A percentile compares a stretch with the other conserved stretches of the same genome.
phyloP scores from a whole-genome alignment of 345 rosid species.

The Chamaenerion angustifolium region DNA sequence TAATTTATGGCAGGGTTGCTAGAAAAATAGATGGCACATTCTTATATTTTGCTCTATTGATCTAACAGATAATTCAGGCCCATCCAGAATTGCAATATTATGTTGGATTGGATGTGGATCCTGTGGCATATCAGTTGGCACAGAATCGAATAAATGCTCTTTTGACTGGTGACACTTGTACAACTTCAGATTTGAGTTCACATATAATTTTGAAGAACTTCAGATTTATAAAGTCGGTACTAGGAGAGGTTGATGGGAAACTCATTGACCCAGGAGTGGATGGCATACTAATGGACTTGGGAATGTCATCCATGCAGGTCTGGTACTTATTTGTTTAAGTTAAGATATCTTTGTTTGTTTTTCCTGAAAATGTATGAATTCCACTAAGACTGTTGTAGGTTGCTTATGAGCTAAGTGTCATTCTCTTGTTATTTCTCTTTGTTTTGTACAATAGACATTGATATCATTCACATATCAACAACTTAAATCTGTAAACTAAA shows the following conservation, averaged over 20 bases:
- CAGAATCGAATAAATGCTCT: conserved; percentile 28
- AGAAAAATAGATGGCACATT: not conserved
- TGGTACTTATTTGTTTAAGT: not conserved
- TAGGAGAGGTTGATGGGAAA: conserved; percentile 28
- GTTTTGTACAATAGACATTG: too few species aligned
- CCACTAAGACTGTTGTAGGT: not conserved
- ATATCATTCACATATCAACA: too few species aligned
- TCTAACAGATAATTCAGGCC: conserved; percentile 45
- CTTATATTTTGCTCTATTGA: not conserved
- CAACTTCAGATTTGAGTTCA: conserved; percentile 20
- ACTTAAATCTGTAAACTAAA: too few species aligned
- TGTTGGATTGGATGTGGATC: conserved; percentile 91
- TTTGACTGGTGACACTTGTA: conserved; percentile 13
- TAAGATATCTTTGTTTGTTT: not conserved
- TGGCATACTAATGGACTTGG: conserved; percentile 90
- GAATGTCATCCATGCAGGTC: conserved; percentile 99
- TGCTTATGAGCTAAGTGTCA: not conserved
- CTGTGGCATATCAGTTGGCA: conserved; percentile 53
- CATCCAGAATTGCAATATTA: conserved; percentile 53
- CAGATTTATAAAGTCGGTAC: conserved; percentile 34
- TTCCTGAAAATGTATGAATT: too few species aligned
- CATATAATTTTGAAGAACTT: conserved; percentile 44
- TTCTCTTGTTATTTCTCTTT: not conserved
- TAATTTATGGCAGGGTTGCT: too few species aligned
- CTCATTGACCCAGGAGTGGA: conserved; percentile 44